These are phyloP conservation scores for Agrocybe chaxingu DNA, from an alignment of 768 basidiomycete genomes.

Conservation along the genomic window DNA sequence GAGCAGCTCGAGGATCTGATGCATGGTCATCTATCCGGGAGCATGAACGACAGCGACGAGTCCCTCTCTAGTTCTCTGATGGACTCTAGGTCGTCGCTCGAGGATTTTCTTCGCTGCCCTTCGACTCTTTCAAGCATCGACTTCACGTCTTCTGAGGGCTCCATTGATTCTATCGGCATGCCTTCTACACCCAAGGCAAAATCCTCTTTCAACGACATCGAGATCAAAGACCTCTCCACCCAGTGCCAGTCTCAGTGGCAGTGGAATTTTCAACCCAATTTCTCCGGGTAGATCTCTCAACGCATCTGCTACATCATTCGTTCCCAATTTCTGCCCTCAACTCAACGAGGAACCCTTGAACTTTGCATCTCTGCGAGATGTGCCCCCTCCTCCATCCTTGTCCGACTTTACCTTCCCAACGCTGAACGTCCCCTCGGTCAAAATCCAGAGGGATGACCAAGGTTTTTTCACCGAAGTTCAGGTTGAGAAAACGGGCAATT, in stretches of 20 bases:
- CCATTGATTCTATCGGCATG: conserved; percentile 40
- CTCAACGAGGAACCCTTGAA: conserved; percentile 20
- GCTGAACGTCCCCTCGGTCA: conserved; percentile 36
- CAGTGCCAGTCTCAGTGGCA: conserved; percentile 15
- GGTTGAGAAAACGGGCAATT: conserved; percentile 22
- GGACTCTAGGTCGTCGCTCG: conserved; percentile 15
- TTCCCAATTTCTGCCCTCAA: conserved; percentile 32
- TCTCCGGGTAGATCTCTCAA: conserved; percentile 34
- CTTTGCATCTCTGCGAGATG: conserved; percentile 18
- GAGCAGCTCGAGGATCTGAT: conserved; percentile 38
- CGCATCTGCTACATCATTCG: conserved; percentile 42
- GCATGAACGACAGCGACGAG: conserved; percentile 19
- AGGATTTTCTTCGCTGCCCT: conserved; percentile 28
- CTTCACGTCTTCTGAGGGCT: conserved; percentile 39
- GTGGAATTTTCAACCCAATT: conserved; percentile 13
- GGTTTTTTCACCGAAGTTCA: conserved; percentile 47
- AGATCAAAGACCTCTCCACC: conserved; percentile 33
- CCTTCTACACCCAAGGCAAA: conserved; percentile 51
- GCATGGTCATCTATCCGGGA: conserved; percentile 24
- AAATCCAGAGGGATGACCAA: conserved; percentile 50
- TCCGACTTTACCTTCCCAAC: conserved; percentile 48
- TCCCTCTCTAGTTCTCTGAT: conserved; percentile 16
- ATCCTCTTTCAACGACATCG: conserved; percentile 31
- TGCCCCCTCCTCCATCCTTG: conserved; percentile 18
- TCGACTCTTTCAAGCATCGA: conserved; percentile 39